Evolutionary conservation across 2,329 filamentous ascomycete genomes (phyloP).

Genomic region (Geosmithia flava): DNA sequence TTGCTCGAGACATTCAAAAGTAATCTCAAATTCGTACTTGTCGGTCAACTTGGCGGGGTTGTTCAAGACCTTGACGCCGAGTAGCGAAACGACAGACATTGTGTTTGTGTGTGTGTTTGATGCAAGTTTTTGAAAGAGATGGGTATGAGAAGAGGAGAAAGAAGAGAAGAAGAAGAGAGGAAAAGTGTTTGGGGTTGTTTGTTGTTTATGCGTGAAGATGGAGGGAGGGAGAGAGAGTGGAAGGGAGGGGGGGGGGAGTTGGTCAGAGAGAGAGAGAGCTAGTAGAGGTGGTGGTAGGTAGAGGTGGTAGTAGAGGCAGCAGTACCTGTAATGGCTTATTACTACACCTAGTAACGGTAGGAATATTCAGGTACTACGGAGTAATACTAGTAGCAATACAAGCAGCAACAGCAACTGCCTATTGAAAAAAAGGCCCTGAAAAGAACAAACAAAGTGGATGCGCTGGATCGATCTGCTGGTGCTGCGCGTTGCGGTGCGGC

Average conservation of each 20-base stretch:
- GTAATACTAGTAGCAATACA: no score
- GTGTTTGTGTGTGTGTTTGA: slow-evolving; percentile 9
- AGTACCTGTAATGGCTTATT: neutral
- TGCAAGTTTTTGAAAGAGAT: neutral
- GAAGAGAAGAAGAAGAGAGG: neutral
- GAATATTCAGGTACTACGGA: no score
- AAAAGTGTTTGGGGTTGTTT: no score
- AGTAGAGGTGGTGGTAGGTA: no score
- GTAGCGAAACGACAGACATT: slow-evolving; percentile 94
- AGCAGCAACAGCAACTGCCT: no score
- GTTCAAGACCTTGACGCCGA: slow-evolving; percentile 92
- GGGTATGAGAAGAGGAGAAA: neutral
- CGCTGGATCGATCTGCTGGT: no score
- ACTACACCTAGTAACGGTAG: neutral
- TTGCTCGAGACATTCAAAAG: slow-evolving; percentile 91
- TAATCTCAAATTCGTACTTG: slow-evolving; percentile 95
- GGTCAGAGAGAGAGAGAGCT: neutral
- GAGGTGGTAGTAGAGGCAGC: no score
- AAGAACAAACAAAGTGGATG: no score
- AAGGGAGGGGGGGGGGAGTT: neutral
- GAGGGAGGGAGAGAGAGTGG: neutral
- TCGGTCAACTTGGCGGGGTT: slow-evolving; percentile 92
- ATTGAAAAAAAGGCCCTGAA: no score
- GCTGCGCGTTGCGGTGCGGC: no score
- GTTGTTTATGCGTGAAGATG: neutral